Base-by-base conservation (phyloP, 345 rosid genomes). In the Raphanus raphanistrum region DNA sequence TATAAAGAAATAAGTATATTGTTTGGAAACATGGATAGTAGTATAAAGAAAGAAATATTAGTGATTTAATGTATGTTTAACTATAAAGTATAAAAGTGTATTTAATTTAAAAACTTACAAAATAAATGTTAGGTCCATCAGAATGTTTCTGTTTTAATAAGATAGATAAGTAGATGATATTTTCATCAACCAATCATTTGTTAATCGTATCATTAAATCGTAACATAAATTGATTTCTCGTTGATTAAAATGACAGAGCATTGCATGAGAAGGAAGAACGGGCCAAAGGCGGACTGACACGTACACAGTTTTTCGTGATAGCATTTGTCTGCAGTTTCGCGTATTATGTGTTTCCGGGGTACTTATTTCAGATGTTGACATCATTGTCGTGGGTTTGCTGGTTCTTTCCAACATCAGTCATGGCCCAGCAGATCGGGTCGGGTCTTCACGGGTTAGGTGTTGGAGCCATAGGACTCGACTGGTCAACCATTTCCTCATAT, bases 301-400 rank as follows among this genome's bases (percentile, higher is more conserved):
- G 99, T 43, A 92, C 84, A 74, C 97, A 95, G 48, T 95, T 95
- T 80, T 92, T 95, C 84, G 1, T 91, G 5, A 85, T 95, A 13
- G 92, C 97, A 74, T 87, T 95, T 74, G 68, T 82, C 1, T 91
- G 96, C 86, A 92, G 99, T 83, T 95, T 95, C 76, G 89, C 93
- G 0, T 92, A 92, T 77, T 92, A 95, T 59, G 79, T 89, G 68
- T 91, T 92, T 87, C 98, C 99, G 0, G 98, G 97, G 63, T 95
- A 95, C 85, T 86, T 95, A 65, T 91, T 95, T 32, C 78, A 90
- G 63, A 89, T 91, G 89, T 74, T 95, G 29, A 90, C 99, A 25
- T 95, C 98, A 10, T 83, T 92, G 52, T 95, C 98, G 9, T 95
- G 99, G 99, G 75, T 95, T 10, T 92, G 99, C 67, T 95, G 99